phyloP scores from a whole-genome alignment of 148 eudicot genomes.

The Simmondsia chinensis region DNA sequence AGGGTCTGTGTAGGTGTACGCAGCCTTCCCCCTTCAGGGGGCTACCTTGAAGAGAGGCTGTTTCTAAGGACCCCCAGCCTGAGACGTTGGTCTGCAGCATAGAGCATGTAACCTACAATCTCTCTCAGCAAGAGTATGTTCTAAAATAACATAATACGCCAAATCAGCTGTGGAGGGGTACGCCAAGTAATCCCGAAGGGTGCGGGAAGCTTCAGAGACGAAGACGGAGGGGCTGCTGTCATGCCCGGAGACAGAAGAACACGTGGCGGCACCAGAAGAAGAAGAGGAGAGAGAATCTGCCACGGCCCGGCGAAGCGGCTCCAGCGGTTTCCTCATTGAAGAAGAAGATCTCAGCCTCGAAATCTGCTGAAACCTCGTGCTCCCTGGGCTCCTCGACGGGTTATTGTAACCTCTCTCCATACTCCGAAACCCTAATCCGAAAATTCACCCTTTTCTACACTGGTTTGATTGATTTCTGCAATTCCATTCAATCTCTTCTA shows the following conservation, averaged over 20 bases:
- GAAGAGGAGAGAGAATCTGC: conserved; percentile 84
- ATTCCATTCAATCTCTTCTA: background rate
- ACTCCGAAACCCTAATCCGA: background rate
- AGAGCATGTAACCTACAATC: conserved; percentile 75
- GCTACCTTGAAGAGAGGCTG: too few relatives aligned
- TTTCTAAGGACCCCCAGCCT: too few relatives aligned
- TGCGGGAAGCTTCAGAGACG: conserved; percentile 75
- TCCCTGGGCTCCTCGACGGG: conserved; percentile 54
- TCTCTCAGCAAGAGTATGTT: conserved; percentile 96
- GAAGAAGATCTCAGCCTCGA: conserved; percentile 89
- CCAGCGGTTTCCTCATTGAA: conserved; percentile 85
- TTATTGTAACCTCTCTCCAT: conserved; percentile 63
- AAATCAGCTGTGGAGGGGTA: conserved; percentile 63
- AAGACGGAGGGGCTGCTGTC: conserved; percentile 39
- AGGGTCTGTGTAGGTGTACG: too few relatives aligned
- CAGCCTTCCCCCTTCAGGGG: too few relatives aligned
- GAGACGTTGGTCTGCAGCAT: background rate
- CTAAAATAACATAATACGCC: conserved; percentile 81
- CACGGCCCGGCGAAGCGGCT: conserved; percentile 97
- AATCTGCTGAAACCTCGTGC: conserved; percentile 33
- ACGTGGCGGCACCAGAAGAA: conserved; percentile 26
- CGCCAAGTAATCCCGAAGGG: conserved; percentile 91
- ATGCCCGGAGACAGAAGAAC: conserved; percentile 26
- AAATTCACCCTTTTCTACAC: background rate
- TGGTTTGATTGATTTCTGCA: background rate